These are phyloP conservation scores for Lantana camara DNA, from an alignment of 257 asterid genomes.

Conservation along the genomic window DNA sequence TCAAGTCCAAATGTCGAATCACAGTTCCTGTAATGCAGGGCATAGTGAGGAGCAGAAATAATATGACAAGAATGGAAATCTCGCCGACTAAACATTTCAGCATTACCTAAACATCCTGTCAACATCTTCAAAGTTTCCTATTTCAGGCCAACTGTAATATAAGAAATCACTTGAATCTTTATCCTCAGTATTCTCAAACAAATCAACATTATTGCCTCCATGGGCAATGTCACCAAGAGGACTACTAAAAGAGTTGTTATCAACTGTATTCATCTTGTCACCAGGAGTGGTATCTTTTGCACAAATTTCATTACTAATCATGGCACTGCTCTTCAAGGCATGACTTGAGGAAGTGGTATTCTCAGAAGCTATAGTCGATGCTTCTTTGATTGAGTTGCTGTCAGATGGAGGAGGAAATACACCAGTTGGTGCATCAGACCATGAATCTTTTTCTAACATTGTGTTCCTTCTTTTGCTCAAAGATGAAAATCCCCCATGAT, in stretches of 20 bases:
- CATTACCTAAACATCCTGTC: constrained; percentile 85
- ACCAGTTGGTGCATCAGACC: constrained; percentile 41
- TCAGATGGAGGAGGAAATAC: constrained; percentile 48
- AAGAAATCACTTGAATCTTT: constrained; percentile 66
- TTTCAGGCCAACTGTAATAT: constrained; percentile 75
- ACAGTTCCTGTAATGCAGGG: constrained; percentile 59
- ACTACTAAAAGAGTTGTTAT: constrained; percentile 49
- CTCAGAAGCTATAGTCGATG: constrained; percentile 53
- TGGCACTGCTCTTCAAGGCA: constrained; percentile 38
- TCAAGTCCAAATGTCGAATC: constrained; percentile 85
- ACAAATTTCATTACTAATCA: constrained; percentile 39
- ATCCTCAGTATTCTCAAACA: constrained; percentile 50
- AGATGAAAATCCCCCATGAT: constrained; percentile 29
- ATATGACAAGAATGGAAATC: constrained; percentile 15
- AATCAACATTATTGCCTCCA: constrained; percentile 45
- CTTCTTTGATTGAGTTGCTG: constrained; percentile 42
- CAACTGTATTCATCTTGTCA: constrained; percentile 43
- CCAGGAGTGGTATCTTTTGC: constrained; percentile 39
- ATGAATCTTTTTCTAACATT: constrained; percentile 54
- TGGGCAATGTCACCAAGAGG: constrained; percentile 52
- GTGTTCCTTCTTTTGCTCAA: constrained; percentile 43
- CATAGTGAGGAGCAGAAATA: constrained; percentile 17
- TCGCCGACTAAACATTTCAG: constrained; percentile 14
- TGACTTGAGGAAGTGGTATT: constrained; percentile 37
- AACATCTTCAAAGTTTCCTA: constrained; percentile 84